Conservation (phyloP, 2,329 filamentous ascomycete genomes). For the Taxawa tesnikishii region DNA sequence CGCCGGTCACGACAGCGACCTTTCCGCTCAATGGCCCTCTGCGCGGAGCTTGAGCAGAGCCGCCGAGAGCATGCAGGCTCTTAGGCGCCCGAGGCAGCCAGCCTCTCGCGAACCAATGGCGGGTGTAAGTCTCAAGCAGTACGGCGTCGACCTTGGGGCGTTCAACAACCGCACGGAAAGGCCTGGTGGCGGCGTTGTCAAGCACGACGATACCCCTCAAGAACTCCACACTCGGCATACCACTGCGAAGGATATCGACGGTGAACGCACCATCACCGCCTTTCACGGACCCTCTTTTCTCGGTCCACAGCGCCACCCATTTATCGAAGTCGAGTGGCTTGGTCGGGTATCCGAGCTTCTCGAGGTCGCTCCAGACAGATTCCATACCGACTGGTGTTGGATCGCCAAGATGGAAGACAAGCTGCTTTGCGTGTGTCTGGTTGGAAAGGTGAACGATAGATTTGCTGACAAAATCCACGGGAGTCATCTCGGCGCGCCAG, state of each 20-base stretch:
- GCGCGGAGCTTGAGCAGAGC: constrained; percentile 30
- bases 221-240: constrained; percentile 66
- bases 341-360: constrained; percentile 58
- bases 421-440: constrained; percentile 48
- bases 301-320: constrained; percentile 62
- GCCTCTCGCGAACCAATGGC: constrained; percentile 68
- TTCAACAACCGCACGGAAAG: constrained; percentile 45
- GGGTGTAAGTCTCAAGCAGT: constrained; percentile 65
- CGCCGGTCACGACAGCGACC: constrained; percentile 67
- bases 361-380: constrained; percentile 51
- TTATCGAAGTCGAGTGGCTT: constrained; percentile 55
- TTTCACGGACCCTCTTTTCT: constrained; percentile 52
- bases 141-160: constrained; percentile 57
- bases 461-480: constrained; percentile 68
- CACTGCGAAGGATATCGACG: constrained; percentile 65
- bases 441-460: constrained; percentile 60
- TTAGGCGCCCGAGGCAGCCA: constrained; percentile 57
- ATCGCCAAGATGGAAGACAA: constrained; percentile 63
- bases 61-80: constrained; percentile 33
- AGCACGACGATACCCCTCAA: constrained; percentile 60
- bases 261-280: constrained; percentile 63
- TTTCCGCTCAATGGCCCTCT: constrained; percentile 52
- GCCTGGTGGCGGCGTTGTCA: constrained; percentile 55
- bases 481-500: constrained; percentile 75
- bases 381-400: constrained; percentile 56